Evolutionary conservation across 345 rosid genomes (phyloP).

Genomic region (Cardamine resedifolia): DNA sequence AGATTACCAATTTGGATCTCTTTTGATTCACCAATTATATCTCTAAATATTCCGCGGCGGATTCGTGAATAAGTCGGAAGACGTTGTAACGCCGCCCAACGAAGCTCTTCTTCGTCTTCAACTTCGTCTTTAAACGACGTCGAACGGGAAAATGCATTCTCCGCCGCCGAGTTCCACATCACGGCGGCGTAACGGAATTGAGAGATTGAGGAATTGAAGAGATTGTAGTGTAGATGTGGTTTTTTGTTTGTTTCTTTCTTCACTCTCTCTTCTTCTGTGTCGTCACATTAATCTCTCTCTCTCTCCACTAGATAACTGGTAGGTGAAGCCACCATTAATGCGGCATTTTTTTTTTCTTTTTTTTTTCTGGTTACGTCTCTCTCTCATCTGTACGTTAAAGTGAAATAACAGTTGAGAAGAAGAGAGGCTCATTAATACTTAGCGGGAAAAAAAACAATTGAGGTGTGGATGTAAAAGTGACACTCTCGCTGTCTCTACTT

Average conservation of each 20-base stretch:
- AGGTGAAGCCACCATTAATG: slow-evolving; percentile 40
- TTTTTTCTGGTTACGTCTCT: neutral
- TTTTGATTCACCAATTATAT: slow-evolving; percentile 60
- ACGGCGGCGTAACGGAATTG: neutral
- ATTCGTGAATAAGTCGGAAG: slow-evolving; percentile 74
- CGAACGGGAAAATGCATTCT: slow-evolving; percentile 68
- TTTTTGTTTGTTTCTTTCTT: neutral
- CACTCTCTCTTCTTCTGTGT: neutral
- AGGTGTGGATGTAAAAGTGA: neutral
- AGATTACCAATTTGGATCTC: slow-evolving; percentile 76
- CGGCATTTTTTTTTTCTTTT: neutral
- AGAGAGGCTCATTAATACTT: slow-evolving; percentile 37
- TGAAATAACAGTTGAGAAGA: slow-evolving; percentile 34
- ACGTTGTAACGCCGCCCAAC: slow-evolving; percentile 92
- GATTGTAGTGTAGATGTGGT: neutral
- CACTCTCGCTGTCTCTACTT: no score
- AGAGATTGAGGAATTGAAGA: neutral
- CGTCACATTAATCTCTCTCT: slow-evolving; percentile 27
- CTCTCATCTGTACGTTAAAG: slow-evolving; percentile 28
- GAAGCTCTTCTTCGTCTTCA: slow-evolving; percentile 77
- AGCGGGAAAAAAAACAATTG: slow-evolving; percentile 30
- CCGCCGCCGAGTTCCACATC: slow-evolving; percentile 89
- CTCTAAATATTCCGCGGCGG: slow-evolving; percentile 76
- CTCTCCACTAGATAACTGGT: slow-evolving; percentile 29
- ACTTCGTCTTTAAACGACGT: slow-evolving; percentile 60